Conservation (phyloP, 768 basidiomycete genomes). For the Sarcodon sp. region DNA sequence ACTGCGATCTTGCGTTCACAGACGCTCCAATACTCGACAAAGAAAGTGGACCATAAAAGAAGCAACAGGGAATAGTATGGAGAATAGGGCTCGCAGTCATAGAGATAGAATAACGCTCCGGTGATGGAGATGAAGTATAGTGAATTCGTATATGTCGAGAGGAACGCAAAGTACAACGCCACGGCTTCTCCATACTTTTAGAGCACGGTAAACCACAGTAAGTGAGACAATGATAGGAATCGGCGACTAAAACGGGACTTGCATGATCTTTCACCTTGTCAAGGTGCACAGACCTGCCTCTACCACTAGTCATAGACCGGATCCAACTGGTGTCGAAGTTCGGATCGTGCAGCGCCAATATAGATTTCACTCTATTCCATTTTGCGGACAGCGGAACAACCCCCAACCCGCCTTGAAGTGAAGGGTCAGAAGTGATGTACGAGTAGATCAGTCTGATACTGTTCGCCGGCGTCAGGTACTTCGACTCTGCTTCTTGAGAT, state of each 20-base stretch:
- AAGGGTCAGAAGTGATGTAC: conserved; percentile 52
- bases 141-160: conserved; percentile 74
- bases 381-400: conserved; percentile 56
- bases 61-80: conserved; percentile 64
- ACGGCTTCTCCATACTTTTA: conserved; percentile 66
- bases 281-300: conserved; percentile 54
- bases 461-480: conserved; percentile 51
- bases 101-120: conserved; percentile 58
- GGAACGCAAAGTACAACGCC: conserved; percentile 84
- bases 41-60: conserved; percentile 70
- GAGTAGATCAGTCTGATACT: conserved; percentile 62
- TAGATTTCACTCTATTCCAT: conserved; percentile 73
- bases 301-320: conserved; percentile 54
- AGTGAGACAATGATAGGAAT: conserved; percentile 3
- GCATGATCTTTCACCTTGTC: conserved; percentile 64
- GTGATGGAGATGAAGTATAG: conserved; percentile 65
- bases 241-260: conserved; percentile 8
- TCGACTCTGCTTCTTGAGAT: too few relatives aligned
- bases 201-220: background rate
- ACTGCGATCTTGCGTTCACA: conserved; percentile 72
- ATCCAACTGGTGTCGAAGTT: conserved; percentile 75
- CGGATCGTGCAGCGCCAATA: conserved; percentile 81
- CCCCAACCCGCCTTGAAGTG: conserved; percentile 67
- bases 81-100: conserved; percentile 54
- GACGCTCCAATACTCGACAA: conserved; percentile 90